Evolutionary conservation across 2,329 filamentous ascomycete genomes (phyloP).

Genomic region (Aspergillus fijiensis): DNA sequence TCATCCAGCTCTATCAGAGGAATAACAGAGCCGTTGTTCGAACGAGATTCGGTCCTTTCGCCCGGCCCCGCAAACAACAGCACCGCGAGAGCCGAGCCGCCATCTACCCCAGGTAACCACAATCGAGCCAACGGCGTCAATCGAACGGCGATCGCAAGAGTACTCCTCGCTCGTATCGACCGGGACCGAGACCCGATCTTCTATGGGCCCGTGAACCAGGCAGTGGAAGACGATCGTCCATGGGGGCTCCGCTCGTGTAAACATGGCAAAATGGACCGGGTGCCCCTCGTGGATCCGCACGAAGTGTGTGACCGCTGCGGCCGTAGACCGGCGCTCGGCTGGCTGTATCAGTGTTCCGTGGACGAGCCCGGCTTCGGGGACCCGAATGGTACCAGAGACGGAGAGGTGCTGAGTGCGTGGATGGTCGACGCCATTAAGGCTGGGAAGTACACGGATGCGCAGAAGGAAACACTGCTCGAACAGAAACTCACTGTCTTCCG

Average conservation of each 20-base stretch:
- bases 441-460: constrained; percentile 44
- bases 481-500: constrained; percentile 39
- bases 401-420: constrained; percentile 36
- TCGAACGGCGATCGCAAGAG: too few species aligned
- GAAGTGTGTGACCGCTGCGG: constrained; percentile 60
- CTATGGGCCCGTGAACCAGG: background rate
- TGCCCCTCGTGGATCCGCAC: constrained; percentile 52
- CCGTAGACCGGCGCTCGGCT: constrained; percentile 60
- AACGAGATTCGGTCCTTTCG: too few species aligned
- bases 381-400: constrained; percentile 10
- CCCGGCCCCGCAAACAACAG: too few species aligned
- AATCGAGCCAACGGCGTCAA: too few species aligned
- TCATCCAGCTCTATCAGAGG: background rate
- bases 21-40: too few species aligned
- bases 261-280: constrained; percentile 66
- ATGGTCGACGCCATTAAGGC: constrained; percentile 44
- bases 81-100: too few species aligned
- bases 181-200: background rate
- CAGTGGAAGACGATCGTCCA: background rate
- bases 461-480: constrained; percentile 42
- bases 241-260: constrained; percentile 11
- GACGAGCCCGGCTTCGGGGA: constrained; percentile 54
- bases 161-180: too few species aligned
- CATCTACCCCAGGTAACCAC: too few species aligned
- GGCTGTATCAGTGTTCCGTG: constrained; percentile 71